Evolutionary conservation across 345 rosid species (phyloP), one percentile per base, ranked within the genome.

Genomic region (Dipteronia dyeriana): DNA sequence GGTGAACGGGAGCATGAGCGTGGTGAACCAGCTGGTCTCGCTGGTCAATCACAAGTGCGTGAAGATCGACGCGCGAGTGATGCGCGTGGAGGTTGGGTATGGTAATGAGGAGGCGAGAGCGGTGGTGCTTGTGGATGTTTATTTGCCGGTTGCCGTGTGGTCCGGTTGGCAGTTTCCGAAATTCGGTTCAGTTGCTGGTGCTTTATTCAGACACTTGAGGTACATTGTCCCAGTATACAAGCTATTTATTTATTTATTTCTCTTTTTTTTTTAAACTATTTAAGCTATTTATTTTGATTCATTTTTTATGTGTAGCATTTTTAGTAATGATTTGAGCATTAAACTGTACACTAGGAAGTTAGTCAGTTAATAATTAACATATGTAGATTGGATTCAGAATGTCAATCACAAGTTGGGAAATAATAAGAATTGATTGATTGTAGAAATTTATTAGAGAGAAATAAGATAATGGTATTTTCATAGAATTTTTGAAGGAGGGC

Each of bases 161-260:
- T 78, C 89, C 8, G 97, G 94, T 6, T 91, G 97, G 97, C 99
- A 94, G 84, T 92, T 96, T 75, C 95, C 98, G 0, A 87, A 79
- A 76, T 88, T 78, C 0, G 83, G 84, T 7, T 70, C 94, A 16
- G 61, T 87, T 61, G 98, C 97, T 54, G 90, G 87, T 68, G 76
- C 92, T 16, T 80, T 96, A 65, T 89, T 91, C 79, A 83, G 88
- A 78, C 99, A 96, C 79, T 71, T 96, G 80, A 92, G 99, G 99
- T 93, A 39, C 57, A 25, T 54, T 20, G 47, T 22, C 16, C 34
- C 59, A 22, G 49, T 2, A 45, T 45, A 9, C 11, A 45, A 45
- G 49, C 13, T 10, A 9, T 45, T 45, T 45, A 45, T 45, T 9
- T 31, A 3, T 34, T 34, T 34, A 0, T 34, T 4, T 34, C 1